A percentile compares a stretch with the other conserved stretches of the same genome.
phyloP scores from a whole-genome alignment of 2,329 filamentous ascomycete species.

The Anthostomella pinea region DNA sequence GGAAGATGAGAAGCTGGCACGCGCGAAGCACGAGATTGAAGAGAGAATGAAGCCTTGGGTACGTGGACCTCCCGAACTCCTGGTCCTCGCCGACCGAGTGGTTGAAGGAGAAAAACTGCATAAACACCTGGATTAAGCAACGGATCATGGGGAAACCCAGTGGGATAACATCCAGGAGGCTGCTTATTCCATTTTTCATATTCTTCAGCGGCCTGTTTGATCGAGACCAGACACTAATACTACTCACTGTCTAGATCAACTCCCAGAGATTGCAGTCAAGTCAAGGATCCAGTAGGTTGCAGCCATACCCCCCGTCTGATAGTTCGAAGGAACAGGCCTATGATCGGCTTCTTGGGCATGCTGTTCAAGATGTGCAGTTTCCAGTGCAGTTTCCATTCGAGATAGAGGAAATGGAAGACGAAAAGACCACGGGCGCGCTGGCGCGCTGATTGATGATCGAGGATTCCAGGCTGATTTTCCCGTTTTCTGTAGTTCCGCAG shows the following conservation, averaged over 20 bases:
- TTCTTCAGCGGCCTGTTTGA: no score
- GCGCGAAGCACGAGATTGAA: constrained; percentile 43
- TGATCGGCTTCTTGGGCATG: constrained; percentile 22
- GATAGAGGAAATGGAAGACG: constrained; percentile 31
- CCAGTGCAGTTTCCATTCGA: constrained; percentile 30
- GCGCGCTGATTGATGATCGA: constrained; percentile 13
- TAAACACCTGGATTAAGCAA: no score
- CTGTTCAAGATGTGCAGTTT: constrained; percentile 25
- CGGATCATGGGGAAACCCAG: no score
- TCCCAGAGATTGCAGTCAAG: constrained; percentile 25
- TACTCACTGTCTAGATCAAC: constrained; percentile 27
- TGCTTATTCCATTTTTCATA: no score
- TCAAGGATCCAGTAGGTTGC: constrained; percentile 31
- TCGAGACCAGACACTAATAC: constrained; percentile 19
- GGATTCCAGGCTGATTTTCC: constrained; percentile 31
- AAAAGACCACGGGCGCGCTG: constrained; percentile 16
- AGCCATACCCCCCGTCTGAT: constrained; percentile 23
- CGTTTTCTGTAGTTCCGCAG: constrained; percentile 30
- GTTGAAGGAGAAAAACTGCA: no score
- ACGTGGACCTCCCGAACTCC: constrained; percentile 13
- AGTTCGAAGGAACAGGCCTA: constrained; percentile 15
- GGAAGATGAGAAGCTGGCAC: constrained; percentile 47
- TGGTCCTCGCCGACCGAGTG: no score
- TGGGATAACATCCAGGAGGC: no score
- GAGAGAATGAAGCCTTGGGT: constrained; percentile 45